Base-by-base conservation (phyloP, 441 rosid genomes). In the Gossypium lobatum region DNA sequence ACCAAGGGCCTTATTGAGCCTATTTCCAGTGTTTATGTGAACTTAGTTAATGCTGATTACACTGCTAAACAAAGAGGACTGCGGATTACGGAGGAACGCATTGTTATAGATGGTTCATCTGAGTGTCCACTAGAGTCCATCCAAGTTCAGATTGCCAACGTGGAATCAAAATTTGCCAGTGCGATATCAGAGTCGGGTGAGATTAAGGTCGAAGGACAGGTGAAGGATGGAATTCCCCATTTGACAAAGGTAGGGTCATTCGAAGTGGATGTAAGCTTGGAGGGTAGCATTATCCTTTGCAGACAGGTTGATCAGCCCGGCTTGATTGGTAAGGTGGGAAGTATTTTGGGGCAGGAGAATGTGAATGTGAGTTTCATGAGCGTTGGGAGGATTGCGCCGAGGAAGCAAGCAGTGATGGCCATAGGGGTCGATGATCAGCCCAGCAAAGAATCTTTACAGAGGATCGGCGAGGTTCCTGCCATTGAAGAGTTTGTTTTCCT, bases 261-360 rank as follows among this genome's bases (percentile, higher is more conserved):
- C 1, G 87, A 86, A 66, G 96, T 95, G 20, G 99, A 95, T 80
- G 97, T 93, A 52, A 95, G 95, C 81, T 80, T 91, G 82, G 99
- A 95, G 82, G 98, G 99, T 23, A 91, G 92, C 74, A 82, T 95
- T 55, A 87, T 95, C 26, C 80, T 95, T 3, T 95, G 99, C 86
- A 79, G 97, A 78, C 98, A 93, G 80, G 86, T 93, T 0, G 99
- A 93, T 76, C 99, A 93, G 77, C 99, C 99, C 0, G 99, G 99
- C 54, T 89, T 95, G 93, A 93, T 95, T 6, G 98, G 99, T n/a
- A 80, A 25, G 3, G 98, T 95, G 0, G 99, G 98, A 14, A 93
- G 88, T 80, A 82, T 95, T 11, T 81, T 95, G 45, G 99, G 95
- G 3, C 81, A 83, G 83, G 85, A 87, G 70, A 91, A 93, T 67